Evolutionary conservation across 208 protist genomes (phyloP).

Genomic region (Kentomonas sorsogonicus): DNA sequence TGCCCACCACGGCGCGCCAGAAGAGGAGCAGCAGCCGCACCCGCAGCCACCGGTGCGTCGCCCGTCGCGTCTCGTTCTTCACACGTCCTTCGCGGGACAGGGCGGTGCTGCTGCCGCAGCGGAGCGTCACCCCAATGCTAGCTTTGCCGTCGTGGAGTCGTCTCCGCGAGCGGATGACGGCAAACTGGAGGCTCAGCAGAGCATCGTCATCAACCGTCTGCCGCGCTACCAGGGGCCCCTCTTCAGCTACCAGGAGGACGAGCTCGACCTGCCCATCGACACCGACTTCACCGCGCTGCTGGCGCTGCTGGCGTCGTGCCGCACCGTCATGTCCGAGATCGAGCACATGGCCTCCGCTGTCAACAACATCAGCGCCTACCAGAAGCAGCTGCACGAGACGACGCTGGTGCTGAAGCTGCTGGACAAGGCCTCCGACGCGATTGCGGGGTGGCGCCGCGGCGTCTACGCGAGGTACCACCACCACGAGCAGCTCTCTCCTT

Average conservation of each 20-base stretch:
- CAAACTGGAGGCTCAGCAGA: too few species aligned
- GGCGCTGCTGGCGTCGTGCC: constrained; percentile 22
- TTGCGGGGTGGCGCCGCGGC: not conserved
- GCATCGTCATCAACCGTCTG: constrained; percentile 5
- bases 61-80: constrained; percentile 6
- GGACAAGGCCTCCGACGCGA: constrained; percentile 23
- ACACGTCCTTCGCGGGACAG: too few species aligned
- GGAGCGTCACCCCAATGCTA: too few species aligned
- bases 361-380: constrained; percentile 24
- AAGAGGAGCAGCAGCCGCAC: not conserved
- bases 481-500: too few species aligned
- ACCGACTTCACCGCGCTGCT: constrained; percentile 28
- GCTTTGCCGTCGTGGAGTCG: too few species aligned
- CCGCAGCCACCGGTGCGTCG: not conserved
- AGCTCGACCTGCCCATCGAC: constrained; percentile 19
- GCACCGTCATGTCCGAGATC: constrained; percentile 25
- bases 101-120: constrained; percentile 9
- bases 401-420: constrained; percentile 17
- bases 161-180: not conserved
- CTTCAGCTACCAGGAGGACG: constrained; percentile 35
- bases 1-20: not conserved
- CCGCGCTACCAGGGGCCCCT: constrained; percentile 18
- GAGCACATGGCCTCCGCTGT: constrained; percentile 13
- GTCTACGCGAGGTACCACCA: constrained; percentile 26
- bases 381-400: constrained; percentile 38